Conservation (phyloP, 2,329 filamentous ascomycete genomes). For the Colletotrichum australisinense region DNA sequence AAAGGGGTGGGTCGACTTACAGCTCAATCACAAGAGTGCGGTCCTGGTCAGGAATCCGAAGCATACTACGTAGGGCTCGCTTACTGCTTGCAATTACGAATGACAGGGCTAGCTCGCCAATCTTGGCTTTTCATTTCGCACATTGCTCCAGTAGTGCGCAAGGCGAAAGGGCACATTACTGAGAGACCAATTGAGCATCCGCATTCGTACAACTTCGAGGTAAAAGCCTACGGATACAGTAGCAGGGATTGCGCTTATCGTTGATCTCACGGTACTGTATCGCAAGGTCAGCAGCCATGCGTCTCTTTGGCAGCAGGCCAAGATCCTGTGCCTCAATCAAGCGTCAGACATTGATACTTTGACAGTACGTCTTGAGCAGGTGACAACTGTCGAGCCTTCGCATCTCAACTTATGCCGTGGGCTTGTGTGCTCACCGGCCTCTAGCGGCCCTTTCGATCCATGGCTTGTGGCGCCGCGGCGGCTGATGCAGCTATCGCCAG, state of each 20-base stretch:
- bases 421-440: not conserved
- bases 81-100: not conserved
- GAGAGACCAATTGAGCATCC: not conserved
- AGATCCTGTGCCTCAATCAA: not conserved
- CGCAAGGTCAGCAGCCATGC: not conserved
- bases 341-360: not conserved
- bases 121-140: constrained; percentile 21
- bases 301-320: not conserved
- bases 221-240: not conserved
- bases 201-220: no score
- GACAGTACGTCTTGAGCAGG: not conserved
- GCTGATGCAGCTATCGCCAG: constrained; percentile 33
- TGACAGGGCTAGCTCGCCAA: constrained; percentile 12
- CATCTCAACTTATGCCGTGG: not conserved
- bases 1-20: no score
- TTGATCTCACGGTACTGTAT: constrained; percentile 4
- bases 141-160: not conserved
- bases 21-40: not conserved
- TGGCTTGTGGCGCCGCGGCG: constrained; percentile 23
- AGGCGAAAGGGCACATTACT: not conserved
- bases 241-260: constrained; percentile 10
- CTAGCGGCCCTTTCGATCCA: constrained; percentile 2
- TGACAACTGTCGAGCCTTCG: not conserved
- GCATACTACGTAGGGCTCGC: not conserved
- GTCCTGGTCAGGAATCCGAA: not conserved